Evolutionary conservation across 768 basidiomycete genomes (phyloP), one percentile per base, ranked within the genome.

Genomic region (Kwoniella dendrophila): DNA sequence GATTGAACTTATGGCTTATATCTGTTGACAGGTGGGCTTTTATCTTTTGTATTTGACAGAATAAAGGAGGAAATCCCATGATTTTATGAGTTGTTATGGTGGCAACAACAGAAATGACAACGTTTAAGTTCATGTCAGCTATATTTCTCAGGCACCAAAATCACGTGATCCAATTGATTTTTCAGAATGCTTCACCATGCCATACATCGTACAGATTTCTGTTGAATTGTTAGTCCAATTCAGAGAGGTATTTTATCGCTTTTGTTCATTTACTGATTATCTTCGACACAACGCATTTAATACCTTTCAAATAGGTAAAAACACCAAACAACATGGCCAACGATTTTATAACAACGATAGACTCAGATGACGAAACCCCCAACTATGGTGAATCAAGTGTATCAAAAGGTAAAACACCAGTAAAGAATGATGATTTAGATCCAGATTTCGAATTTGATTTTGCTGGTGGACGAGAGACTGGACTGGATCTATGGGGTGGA

Each of bases 371-470:
- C 45, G 72, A 73, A 45, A 52, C 58, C 8, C 33, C 55, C 3
- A 66, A 68, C 53, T 66, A 62, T 30, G 71, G 68, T 27, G 69
- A 70, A 34, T 59, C 67, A 6, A 66, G 66, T 50, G 34, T 53
- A 26, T 47, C 24, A 16, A 32, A 44, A 24, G 52, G 45, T 6
- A 48, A 38, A 32, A 44, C 61, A 2, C 32, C 34, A 22, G 41
- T 20, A 10, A 62, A 62, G 50, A 53, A 63, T n/a, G 72, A 76
- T 26, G 72, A 73, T 33, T 82, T 97, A 38, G 84, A 95, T 78
- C 89, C 89, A 14, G 87, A 88, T 56, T 92, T 95, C 74, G 82
- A 84, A 33, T 95, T 97, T 73, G 90, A 92, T 78, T 69, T 88
- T 16, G 89, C 86, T 30, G 89, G 90, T 74, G 86, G 85, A 26